phyloP scores from a whole-genome alignment of 805 yeast species.

The Candida incommunis region DNA sequence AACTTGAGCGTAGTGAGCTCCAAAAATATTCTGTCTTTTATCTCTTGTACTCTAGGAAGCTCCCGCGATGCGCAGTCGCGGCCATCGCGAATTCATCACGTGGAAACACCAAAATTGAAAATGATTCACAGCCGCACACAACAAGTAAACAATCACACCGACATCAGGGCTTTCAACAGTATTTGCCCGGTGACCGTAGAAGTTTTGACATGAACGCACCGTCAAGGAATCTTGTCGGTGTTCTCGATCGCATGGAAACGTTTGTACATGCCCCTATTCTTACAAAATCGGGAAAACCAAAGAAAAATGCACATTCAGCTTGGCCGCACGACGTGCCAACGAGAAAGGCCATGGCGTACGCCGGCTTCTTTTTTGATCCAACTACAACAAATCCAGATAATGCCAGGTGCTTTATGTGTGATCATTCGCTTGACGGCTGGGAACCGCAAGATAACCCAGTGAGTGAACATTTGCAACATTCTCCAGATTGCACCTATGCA shows the following conservation, averaged over 20 bases:
- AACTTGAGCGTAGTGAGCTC: too few relatives aligned
- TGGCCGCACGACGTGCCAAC: conserved; percentile 16
- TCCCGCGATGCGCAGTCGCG: too few relatives aligned
- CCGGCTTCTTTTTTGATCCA: conserved; percentile 51
- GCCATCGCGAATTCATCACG: neutral
- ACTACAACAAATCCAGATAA: conserved; percentile 28
- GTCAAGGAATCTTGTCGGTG: neutral
- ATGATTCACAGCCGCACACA: neutral
- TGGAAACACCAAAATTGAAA: neutral
- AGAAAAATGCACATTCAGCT: neutral
- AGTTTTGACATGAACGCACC: neutral
- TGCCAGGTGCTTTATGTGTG: conserved; percentile 46
- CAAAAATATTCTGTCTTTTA: too few relatives aligned
- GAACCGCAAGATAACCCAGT: conserved; percentile 34
- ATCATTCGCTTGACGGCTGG: conserved; percentile 46
- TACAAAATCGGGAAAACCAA: neutral
- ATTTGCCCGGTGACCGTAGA: neutral
- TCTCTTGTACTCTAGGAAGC: too few relatives aligned
- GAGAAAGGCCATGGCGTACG: conserved; percentile 30
- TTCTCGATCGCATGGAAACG: neutral
- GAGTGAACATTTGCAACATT: conserved; percentile 29
- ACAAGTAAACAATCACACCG: neutral
- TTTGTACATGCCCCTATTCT: neutral
- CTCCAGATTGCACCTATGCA: conserved; percentile 26
- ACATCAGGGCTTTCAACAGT: neutral